phyloP scores from a whole-genome alignment of 1,139 yeast genomes.

The Nakaseomyces delphensis region DNA sequence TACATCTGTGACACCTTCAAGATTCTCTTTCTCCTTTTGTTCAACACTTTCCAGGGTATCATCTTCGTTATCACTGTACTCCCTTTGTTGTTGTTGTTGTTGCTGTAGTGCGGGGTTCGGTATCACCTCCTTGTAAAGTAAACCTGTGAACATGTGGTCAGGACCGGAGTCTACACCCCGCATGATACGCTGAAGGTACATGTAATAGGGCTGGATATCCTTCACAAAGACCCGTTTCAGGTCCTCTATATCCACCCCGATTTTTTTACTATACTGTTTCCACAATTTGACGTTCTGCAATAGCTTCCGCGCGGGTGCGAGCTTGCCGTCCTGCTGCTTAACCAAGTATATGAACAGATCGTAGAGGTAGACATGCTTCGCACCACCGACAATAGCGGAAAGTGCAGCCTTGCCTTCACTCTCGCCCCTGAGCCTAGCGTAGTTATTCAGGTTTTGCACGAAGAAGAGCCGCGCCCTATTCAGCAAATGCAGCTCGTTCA shows the following conservation, averaged over 20 bases:
- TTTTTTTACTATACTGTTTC: not conserved
- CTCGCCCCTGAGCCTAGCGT: constrained; percentile 39
- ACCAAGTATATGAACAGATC: constrained; percentile 46
- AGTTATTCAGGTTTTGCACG: constrained; percentile 51
- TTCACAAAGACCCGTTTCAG: not conserved
- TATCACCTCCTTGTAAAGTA: constrained; percentile 7
- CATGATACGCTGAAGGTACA: not conserved
- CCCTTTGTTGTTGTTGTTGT: not conserved
- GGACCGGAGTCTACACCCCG: not conserved
- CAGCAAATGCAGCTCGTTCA: constrained; percentile 54
- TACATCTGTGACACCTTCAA: constrained; percentile 1
- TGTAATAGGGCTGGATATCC: not conserved
- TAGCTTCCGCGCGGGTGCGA: not conserved
- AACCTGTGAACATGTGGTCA: constrained; percentile 1
- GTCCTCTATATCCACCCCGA: constrained; percentile 5
- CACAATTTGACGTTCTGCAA: not conserved
- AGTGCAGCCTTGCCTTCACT: not conserved
- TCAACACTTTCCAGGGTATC: not conserved
- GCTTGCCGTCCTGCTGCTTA: constrained; percentile 11
- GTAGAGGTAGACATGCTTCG: constrained; percentile 39
- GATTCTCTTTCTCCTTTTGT: not conserved
- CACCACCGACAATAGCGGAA: not conserved
- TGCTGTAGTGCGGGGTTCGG: constrained; percentile 12
- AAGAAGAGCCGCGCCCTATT: constrained; percentile 58
- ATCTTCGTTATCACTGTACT: not conserved